These are phyloP conservation scores for Verticillium isaacii DNA, from an alignment of 2,329 filamentous ascomycete genomes.

Conservation along the genomic window DNA sequence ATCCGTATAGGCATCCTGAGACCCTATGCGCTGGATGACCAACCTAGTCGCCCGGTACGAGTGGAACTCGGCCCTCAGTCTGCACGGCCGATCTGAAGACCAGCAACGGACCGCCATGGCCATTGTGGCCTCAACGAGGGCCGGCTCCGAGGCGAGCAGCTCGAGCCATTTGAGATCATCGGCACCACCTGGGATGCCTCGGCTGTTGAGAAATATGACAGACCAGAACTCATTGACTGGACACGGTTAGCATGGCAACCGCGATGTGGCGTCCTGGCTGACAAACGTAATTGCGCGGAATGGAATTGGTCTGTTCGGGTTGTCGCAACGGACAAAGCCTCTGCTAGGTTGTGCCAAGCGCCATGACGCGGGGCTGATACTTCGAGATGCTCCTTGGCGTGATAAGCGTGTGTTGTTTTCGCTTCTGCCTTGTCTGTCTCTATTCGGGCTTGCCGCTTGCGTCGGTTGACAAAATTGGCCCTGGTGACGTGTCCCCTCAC, in stretches of 20 bases:
- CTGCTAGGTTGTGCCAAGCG: background rate
- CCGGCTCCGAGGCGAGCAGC: constrained; percentile 16
- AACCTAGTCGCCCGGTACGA: background rate
- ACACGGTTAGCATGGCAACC: background rate
- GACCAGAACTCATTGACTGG: background rate
- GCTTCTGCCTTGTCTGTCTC: background rate
- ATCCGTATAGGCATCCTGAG: constrained; percentile 1
- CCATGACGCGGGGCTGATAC: background rate
- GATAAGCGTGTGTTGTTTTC: too few species aligned
- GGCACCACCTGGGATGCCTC: background rate
- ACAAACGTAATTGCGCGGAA: background rate
- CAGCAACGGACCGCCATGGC: constrained; percentile 10
- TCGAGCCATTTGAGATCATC: constrained; percentile 11
- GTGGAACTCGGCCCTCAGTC: background rate
- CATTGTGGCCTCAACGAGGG: constrained; percentile 18
- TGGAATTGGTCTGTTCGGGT: background rate
- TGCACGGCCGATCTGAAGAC: background rate
- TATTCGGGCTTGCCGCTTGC: constrained; percentile 7
- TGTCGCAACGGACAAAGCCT: background rate
- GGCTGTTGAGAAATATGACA: background rate
- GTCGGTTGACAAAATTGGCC: constrained; percentile 13
- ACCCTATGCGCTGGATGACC: background rate
- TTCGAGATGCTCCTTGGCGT: too few species aligned
- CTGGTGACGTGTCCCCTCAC: constrained; percentile 16
- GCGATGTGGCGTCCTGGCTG: too few species aligned